These are phyloP conservation scores for Russula dissimulans DNA, from an alignment of 768 basidiomycete genomes.

Conservation along the genomic window DNA sequence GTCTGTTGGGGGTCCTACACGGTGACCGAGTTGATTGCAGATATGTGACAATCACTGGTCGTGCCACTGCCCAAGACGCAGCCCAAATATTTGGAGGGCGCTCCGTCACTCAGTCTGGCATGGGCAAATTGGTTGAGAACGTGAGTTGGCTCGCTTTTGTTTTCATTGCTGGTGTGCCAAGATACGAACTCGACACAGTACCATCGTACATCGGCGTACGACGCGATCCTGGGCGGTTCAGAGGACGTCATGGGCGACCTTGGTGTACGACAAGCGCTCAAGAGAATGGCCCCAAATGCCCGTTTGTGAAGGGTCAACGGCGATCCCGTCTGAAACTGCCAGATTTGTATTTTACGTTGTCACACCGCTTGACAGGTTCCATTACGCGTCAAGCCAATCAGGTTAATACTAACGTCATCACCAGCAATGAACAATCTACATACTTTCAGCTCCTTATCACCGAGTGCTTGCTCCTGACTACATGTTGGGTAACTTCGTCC, in stretches of 20 bases:
- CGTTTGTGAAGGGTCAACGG: conserved; percentile 27
- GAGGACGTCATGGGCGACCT: conserved; percentile 69
- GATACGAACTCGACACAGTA: conserved; percentile 36
- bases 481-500: too few relatives aligned
- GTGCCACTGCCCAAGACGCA: conserved; percentile 66
- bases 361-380: neutral
- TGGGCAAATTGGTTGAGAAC: conserved; percentile 80
- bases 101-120: conserved; percentile 75
- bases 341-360: neutral
- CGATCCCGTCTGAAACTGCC: neutral
- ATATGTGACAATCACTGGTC: conserved; percentile 55
- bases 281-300: conserved; percentile 51
- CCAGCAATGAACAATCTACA: too few relatives aligned
- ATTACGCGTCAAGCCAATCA: neutral
- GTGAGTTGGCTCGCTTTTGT: conserved; percentile 27
- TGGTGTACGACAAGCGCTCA: conserved; percentile 65
- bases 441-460: too few relatives aligned
- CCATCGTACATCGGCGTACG: conserved; percentile 75
- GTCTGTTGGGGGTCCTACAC: neutral
- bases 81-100: conserved; percentile 86
- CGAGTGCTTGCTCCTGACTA: too few relatives aligned
- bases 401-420: too few relatives aligned
- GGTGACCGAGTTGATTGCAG: conserved; percentile 28
- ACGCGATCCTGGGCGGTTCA: conserved; percentile 74
- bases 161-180: neutral